Evolutionary conservation across 345 rosid genomes (phyloP).

Genomic region (Gossypium mustelinum): DNA sequence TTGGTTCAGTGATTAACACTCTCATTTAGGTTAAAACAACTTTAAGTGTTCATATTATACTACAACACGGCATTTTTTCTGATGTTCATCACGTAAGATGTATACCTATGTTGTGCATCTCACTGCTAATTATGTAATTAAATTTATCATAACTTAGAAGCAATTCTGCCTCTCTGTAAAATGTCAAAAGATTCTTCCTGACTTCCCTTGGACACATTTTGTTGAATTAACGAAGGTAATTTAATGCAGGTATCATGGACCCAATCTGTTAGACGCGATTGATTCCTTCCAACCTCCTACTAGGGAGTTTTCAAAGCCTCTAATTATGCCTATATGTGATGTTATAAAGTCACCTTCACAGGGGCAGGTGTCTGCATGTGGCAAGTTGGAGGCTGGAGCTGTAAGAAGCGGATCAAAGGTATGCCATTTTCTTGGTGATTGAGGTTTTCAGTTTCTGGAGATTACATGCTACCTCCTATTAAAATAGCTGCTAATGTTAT

Average conservation of each 20-base stretch:
- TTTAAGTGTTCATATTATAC: not conserved
- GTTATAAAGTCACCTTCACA: constrained; percentile 51
- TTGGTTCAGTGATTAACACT: not conserved
- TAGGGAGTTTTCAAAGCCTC: constrained; percentile 78
- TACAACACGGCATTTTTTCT: not conserved
- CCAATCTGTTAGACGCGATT: constrained; percentile 79
- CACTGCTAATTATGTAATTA: not conserved
- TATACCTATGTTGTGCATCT: not conserved
- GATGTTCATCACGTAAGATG: not conserved
- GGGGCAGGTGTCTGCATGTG: constrained; percentile 80
- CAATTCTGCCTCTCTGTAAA: not conserved
- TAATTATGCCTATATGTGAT: constrained; percentile 91
- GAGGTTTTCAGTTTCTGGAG: not conserved
- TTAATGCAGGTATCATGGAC: constrained; percentile 72
- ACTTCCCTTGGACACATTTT: not conserved
- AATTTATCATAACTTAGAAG: not conserved
- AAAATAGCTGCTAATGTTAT: not conserved
- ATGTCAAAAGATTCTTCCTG: not conserved
- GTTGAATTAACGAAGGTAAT: constrained; percentile 11
- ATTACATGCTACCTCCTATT: not conserved
- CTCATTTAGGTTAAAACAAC: not conserved
- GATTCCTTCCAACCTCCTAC: constrained; percentile 74
- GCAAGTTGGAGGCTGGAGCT: constrained; percentile 95
- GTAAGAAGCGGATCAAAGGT: constrained; percentile 82
- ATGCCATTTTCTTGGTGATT: constrained; percentile 9